Conservation (phyloP, 192 early-diverging fungal genomes). For the Mortierella claussenii region DNA sequence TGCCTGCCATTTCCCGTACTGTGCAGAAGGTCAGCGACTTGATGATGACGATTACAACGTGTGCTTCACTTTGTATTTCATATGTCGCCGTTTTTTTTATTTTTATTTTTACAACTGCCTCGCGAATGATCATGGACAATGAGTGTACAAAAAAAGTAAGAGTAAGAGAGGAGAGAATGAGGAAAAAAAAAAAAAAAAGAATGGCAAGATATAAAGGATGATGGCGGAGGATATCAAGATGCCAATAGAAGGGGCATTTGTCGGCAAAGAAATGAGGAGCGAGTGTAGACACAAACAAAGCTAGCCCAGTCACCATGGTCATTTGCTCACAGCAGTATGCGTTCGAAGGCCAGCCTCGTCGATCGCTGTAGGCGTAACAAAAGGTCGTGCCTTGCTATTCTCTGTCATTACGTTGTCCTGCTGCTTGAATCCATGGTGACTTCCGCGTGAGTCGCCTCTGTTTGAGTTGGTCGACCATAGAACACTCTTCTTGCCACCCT, state of each 20-base stretch:
- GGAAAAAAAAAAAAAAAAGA: not conserved
- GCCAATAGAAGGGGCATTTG: too few species aligned
- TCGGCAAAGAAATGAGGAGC: slow-evolving; percentile 1
- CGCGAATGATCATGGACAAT: too few species aligned
- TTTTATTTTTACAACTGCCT: too few species aligned
- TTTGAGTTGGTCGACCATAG: slow-evolving; percentile 50
- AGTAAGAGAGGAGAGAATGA: slow-evolving; percentile 1
- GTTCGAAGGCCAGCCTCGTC: slow-evolving; percentile 8
- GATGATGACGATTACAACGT: too few species aligned
- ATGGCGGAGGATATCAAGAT: not conserved
- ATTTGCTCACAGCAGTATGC: not conserved
- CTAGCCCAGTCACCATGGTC: not conserved
- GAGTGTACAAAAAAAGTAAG: not conserved
- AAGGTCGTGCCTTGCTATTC: slow-evolving; percentile 5
- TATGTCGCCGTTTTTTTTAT: too few species aligned
- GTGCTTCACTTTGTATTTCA: too few species aligned
- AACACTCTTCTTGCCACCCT: slow-evolving; percentile 23
- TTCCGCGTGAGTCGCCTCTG: slow-evolving; percentile 25
- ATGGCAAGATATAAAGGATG: not conserved
- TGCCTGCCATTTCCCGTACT: too few species aligned
- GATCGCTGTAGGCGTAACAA: slow-evolving; percentile 4
- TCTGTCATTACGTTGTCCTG: not conserved
- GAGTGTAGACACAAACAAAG: not conserved
- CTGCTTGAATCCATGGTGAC: not conserved
- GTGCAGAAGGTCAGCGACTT: too few species aligned